A percentile compares a stretch with the other conserved stretches of the same genome.
Conservation (phyloP, 148 eudicot species). For the Heliamphora exappendiculata region DNA sequence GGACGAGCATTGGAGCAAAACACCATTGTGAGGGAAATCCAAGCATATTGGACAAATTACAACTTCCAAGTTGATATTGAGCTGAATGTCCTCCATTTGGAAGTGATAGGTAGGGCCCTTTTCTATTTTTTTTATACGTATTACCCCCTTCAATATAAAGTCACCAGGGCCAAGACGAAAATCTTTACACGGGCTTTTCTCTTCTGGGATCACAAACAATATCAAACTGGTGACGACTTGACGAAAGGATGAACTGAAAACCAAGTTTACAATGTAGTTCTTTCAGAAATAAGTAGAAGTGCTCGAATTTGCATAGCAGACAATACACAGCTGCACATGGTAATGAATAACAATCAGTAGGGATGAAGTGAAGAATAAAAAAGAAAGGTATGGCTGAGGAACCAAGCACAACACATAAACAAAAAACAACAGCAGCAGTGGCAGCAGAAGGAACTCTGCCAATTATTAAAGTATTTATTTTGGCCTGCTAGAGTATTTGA, state of each 20-base stretch:
- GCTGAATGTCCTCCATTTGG: conserved; percentile 41
- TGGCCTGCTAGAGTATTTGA: not conserved
- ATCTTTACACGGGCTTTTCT: not conserved
- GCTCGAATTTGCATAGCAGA: not conserved
- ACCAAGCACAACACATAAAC: not conserved
- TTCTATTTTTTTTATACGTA: not conserved
- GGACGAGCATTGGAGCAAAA: conserved; percentile 91
- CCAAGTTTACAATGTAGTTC: not conserved
- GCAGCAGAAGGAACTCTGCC: not conserved
- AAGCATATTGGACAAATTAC: conserved; percentile 87
- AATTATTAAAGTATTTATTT: not conserved
- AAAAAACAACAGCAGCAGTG: too few relatives aligned
- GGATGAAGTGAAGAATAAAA: conserved; percentile 2
- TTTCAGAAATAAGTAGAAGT: conserved; percentile 3
- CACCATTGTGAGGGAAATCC: conserved; percentile 86
- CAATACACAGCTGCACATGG: conserved; percentile 7
- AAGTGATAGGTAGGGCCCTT: conserved; percentile 9
- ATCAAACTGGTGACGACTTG: not conserved
- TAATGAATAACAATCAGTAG: conserved; percentile 2
- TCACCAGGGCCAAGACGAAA: not conserved
- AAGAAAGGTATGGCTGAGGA: not conserved
- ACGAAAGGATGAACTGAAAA: not conserved
- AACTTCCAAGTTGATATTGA: conserved; percentile 59
- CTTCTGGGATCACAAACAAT: not conserved
- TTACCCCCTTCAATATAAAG: conserved; percentile 8